These are phyloP conservation scores for Allium fistulosum DNA, from an alignment of 106 monocot species.

Conservation along the genomic window DNA sequence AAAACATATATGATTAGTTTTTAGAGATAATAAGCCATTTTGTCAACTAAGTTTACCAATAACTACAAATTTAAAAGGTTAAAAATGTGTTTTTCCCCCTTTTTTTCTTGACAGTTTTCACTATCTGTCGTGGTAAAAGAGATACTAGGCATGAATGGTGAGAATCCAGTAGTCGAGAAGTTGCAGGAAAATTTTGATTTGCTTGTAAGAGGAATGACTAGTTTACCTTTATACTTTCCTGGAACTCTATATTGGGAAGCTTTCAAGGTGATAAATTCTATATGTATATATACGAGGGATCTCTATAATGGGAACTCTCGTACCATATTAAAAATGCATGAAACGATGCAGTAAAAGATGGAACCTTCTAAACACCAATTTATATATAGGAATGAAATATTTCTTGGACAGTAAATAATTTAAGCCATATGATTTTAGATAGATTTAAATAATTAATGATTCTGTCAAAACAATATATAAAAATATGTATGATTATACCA, in stretches of 20 bases:
- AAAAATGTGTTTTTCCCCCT: no score
- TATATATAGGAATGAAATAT: neutral
- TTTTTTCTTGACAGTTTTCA: constrained; percentile 11
- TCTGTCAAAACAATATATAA: no score
- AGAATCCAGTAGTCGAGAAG: constrained; percentile 3
- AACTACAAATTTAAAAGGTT: no score
- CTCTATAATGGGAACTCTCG: no score
- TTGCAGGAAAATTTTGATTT: constrained; percentile 9
- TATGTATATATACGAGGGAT: no score
- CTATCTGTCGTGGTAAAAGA: constrained; percentile 9
- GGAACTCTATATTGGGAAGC: constrained; percentile 17
- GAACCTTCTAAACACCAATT: neutral
- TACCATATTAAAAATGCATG: no score
- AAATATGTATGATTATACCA: no score
- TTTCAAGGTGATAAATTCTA: constrained; percentile 7
- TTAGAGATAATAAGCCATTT: no score
- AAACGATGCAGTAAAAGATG: neutral
- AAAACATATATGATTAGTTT: no score
- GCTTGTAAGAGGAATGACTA: neutral
- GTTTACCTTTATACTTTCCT: constrained; percentile 12
- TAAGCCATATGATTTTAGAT: no score
- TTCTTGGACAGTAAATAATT: neutral
- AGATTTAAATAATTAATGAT: no score
- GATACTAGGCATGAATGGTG: constrained; percentile 10
- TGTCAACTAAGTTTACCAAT: no score